Evolutionary conservation across 345 rosid genomes (phyloP), one percentile per base, ranked within the genome.

Genomic region (Euphorbia pulcherrima): DNA sequence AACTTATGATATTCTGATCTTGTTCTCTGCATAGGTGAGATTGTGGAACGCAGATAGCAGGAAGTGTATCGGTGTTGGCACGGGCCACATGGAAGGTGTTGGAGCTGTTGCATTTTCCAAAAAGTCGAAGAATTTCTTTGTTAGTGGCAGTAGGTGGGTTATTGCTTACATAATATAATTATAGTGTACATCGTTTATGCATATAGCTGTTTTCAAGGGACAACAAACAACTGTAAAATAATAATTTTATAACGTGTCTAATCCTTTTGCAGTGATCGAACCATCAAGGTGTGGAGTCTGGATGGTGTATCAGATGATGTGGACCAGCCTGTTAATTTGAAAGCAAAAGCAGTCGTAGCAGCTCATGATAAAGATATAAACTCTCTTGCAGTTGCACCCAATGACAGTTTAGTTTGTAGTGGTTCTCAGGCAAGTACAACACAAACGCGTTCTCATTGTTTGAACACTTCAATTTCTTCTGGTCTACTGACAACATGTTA

Each of bases 291-390:
- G 29, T 94, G 99, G 99, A 86, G 80, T 78, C 72, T 84, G 52
- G 95, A 91, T 75, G 90, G 83, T 41, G 74, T 89, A 70, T 76
- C 88, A 39, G 85, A 88, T 67, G 80, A 81, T 68, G 58, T 57
- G 3, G 87, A 82, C 67, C 84, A 85, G 67, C 92, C 95, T 58
- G 56, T 79, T 64, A 72, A 72, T 78, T 88, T 94, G 83, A 94
- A 87, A 82, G 78, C 88, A 48, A 91, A 88, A 83, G 92, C 97
- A 80, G 88, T 86, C 72, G 92, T 94, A 3, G 91, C 95, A 41
- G 97, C 99, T 27, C 99, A 94, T 72, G 87, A 87, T 69, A 94
- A 91, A 73, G 97, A 89, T 77, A 91, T 94, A 72, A 94, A 90
- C 80, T 87, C 96, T 0, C 71, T 94, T 73, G 99, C 95, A 51